phyloP scores from a whole-genome alignment of 495 filamentous ascomycete genomes.

The Penicillium daleae region DNA sequence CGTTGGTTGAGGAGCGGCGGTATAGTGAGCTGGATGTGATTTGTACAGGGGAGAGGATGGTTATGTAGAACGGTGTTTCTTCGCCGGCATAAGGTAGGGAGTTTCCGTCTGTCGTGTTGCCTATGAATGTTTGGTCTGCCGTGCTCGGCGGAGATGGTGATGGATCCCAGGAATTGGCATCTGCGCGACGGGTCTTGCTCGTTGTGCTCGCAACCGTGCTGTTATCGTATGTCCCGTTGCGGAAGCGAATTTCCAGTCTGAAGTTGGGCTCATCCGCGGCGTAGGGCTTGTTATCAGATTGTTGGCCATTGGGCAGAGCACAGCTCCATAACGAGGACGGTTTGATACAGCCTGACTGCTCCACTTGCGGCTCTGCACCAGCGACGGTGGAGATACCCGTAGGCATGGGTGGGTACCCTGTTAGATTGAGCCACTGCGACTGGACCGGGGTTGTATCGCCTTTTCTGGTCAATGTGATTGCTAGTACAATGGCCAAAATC shows the following conservation, averaged over 20 bases:
- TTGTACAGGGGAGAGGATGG: constrained; percentile 42
- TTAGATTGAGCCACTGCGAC: constrained; percentile 78
- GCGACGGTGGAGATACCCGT: constrained; percentile 79
- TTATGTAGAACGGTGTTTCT: constrained; percentile 57
- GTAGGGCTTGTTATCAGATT: constrained; percentile 61
- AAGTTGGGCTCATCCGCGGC: constrained; percentile 72
- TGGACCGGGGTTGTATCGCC: constrained; percentile 45
- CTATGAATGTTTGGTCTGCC: constrained; percentile 75
- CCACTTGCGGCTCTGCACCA: constrained; percentile 60
- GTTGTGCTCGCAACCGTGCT: constrained; percentile 35
- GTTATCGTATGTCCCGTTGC: constrained; percentile 65
- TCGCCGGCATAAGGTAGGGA: constrained; percentile 58
- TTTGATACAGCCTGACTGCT: constrained; percentile 66
- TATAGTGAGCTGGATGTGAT: constrained; percentile 28
- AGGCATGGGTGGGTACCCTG: constrained; percentile 82
- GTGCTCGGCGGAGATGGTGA: constrained; percentile 65
- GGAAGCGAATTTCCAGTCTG: constrained; percentile 75
- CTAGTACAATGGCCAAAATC: constrained; percentile 61
- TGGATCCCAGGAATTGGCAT: constrained; percentile 50
- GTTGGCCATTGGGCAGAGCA: constrained; percentile 74
- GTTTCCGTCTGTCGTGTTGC: constrained; percentile 79
- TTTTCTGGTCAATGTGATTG: constrained; percentile 60
- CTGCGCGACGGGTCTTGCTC: constrained; percentile 14
- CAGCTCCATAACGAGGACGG: constrained; percentile 82
- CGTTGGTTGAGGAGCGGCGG: constrained; percentile 28